Conservation (phyloP, 257 asterid species). For the Gardenia jasminoides region DNA sequence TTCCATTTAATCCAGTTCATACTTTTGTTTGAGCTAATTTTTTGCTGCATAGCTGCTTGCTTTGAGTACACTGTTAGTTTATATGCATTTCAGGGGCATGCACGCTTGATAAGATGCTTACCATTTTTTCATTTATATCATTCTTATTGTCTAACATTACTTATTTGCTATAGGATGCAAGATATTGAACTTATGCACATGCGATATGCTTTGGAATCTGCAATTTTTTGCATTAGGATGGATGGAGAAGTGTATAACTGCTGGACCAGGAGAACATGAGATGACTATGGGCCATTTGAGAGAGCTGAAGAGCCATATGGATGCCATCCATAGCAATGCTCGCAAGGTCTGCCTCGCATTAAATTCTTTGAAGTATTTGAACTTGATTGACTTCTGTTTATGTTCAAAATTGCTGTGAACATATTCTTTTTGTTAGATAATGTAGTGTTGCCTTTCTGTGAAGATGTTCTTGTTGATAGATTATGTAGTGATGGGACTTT, state of each 20-base stretch:
- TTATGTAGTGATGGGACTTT: background rate
- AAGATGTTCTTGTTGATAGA: background rate
- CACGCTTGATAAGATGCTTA: background rate
- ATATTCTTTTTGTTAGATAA: background rate
- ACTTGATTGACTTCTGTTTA: background rate
- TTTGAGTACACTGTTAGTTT: background rate
- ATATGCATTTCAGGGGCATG: background rate
- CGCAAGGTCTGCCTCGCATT: constrained; percentile 69
- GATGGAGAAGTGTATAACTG: constrained; percentile 64
- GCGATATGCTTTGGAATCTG: constrained; percentile 95
- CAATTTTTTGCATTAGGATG: constrained; percentile 78
- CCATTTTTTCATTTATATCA: background rate
- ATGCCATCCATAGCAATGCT: constrained; percentile 64
- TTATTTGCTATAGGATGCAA: constrained; percentile 71
- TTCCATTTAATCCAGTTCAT: too few relatives aligned
- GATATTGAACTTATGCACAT: constrained; percentile 95
- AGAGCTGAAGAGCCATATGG: constrained; percentile 85
- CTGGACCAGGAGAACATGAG: constrained; percentile 49
- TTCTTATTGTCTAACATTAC: constrained; percentile 19
- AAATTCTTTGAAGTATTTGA: constrained; percentile 21
- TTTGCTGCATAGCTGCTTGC: background rate
- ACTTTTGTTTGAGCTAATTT: background rate
- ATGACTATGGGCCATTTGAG: constrained; percentile 47
- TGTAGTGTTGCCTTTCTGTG: background rate
- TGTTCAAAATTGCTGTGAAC: background rate